Base-by-base conservation (phyloP, 257 asterid species). In the Solanum clarkiae region DNA sequence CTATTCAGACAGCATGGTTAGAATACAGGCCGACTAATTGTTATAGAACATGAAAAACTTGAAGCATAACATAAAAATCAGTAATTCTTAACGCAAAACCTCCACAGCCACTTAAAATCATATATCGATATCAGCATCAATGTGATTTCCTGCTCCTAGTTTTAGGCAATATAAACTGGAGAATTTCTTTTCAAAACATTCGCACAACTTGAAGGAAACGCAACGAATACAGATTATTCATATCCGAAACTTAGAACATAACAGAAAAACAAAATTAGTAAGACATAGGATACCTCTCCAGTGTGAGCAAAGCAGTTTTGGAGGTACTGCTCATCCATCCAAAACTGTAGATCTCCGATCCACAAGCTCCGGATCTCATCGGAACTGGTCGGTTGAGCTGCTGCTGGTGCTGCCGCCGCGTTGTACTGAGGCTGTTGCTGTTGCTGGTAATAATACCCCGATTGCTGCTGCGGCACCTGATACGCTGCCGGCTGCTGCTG, bases 321-420 rank as follows among this genome's bases (percentile, higher is more conserved):
- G 59, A 96, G 53, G 85, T 94, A 96, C 85, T 86, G 89, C 89
- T 96, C 99, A 54, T 94, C 99, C 98, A 96, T 96, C 98, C 98
- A 96, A 88, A 88, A 89, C 82, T 93, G 99, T 88, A 96, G 97
- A 93, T 96, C 99, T 40, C 99, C 99, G 87, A 94, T 94, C 98
- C 98, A 96, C 59, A 96, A 90, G 80, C 94, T 96, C 84, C 97
- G 92, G 88, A 94, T 87, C 88, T 95, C 99, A 83, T 93, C 99
- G 4, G 92, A 90, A 24, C 82, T 84, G 8, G 88, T 66, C 51
- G 90, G 87, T 85, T 87, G 94, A 59, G 90, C 87, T 36, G 90
- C 75, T 54, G 85, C 55, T 10, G 36, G 86, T 7, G 84, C 88
- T 4, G 85, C 90, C 22, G 88, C 82, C 10, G 90, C 86, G 88